These are phyloP conservation scores for Penicillium vulpinum DNA, from an alignment of 2,329 filamentous ascomycete species.

Conservation along the genomic window DNA sequence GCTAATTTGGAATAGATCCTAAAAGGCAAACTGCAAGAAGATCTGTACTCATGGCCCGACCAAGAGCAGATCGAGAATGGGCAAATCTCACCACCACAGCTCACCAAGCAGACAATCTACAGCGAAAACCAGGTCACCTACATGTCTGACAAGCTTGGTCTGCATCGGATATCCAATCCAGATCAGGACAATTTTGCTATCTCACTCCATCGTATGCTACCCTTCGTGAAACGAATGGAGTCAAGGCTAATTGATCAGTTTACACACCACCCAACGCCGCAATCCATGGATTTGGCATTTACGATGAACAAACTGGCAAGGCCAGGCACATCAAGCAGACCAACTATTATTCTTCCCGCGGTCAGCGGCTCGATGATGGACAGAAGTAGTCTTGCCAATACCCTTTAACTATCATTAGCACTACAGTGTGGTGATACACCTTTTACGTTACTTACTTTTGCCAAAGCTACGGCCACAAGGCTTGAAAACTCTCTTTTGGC, in stretches of 20 bases:
- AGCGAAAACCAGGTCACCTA: constrained; percentile 76
- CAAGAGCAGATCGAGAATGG: constrained; percentile 48
- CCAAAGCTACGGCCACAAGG: no score
- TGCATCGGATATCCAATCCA: constrained; percentile 79
- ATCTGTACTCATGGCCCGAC: constrained; percentile 72
- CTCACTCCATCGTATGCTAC: constrained; percentile 69
- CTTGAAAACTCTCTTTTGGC: neutral
- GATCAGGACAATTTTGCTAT: constrained; percentile 72
- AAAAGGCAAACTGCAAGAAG: constrained; percentile 75
- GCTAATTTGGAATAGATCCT: constrained; percentile 57
- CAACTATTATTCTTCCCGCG: constrained; percentile 67
- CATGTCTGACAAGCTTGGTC: constrained; percentile 83
- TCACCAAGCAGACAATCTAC: constrained; percentile 69
- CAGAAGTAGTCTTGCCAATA: neutral
- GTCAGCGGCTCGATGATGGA: constrained; percentile 34
- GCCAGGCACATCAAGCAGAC: constrained; percentile 69
- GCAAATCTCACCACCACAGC: constrained; percentile 55
- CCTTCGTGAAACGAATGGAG: neutral
- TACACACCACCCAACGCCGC: constrained; percentile 90
- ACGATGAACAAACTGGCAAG: constrained; percentile 73
- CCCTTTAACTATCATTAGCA: neutral
- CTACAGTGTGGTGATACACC: neutral
- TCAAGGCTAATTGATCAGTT: constrained; percentile 44
- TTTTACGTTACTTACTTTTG: neutral
- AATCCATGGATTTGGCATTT: constrained; percentile 77